phyloP scores from a whole-genome alignment of 495 filamentous ascomycete species.

The Neurospora sp. region DNA sequence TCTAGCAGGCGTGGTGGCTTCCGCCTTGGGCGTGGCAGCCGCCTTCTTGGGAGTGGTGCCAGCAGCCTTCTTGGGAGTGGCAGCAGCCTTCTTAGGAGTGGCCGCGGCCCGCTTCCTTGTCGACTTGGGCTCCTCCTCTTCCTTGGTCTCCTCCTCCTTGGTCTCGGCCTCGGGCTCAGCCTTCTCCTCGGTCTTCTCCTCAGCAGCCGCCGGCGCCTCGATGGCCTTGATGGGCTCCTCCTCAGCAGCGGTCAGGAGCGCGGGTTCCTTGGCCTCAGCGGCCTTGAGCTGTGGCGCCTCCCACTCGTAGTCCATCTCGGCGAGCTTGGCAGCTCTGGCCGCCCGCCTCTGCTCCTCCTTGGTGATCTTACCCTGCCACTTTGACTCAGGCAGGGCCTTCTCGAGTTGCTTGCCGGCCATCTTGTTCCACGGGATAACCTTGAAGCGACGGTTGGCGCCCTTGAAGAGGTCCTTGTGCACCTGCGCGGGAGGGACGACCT shows the following conservation, averaged over 20 bases:
- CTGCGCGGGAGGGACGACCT: constrained; percentile 62
- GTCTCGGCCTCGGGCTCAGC: background rate
- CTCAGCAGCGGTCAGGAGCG: constrained; percentile 28
- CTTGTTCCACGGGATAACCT: constrained; percentile 73
- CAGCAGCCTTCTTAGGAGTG: background rate
- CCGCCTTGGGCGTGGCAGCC: background rate
- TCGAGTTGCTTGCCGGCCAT: constrained; percentile 66
- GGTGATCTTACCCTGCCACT: constrained; percentile 64
- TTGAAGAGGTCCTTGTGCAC: constrained; percentile 75
- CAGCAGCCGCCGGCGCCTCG: constrained; percentile 14
- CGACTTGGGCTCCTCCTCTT: constrained; percentile 10
- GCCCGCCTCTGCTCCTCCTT: constrained; percentile 59
- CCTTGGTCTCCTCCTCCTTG: constrained; percentile 5
- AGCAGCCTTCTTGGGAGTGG: background rate
- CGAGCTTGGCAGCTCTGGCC: constrained; percentile 60
- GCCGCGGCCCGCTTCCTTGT: constrained; percentile 1
- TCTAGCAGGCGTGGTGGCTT: background rate
- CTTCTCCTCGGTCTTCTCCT: constrained; percentile 8
- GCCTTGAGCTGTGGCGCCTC: constrained; percentile 62
- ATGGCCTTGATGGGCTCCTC: constrained; percentile 21
- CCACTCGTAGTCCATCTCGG: constrained; percentile 77
- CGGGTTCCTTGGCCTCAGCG: constrained; percentile 33
- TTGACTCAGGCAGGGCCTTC: constrained; percentile 53
- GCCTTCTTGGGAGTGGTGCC: background rate
- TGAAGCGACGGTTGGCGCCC: constrained; percentile 81